A percentile compares a stretch with the other conserved stretches of the same genome.
These are phyloP conservation scores for Zarea fungicola DNA, from an alignment of 2,329 filamentous ascomycete species.

Conservation along the genomic window DNA sequence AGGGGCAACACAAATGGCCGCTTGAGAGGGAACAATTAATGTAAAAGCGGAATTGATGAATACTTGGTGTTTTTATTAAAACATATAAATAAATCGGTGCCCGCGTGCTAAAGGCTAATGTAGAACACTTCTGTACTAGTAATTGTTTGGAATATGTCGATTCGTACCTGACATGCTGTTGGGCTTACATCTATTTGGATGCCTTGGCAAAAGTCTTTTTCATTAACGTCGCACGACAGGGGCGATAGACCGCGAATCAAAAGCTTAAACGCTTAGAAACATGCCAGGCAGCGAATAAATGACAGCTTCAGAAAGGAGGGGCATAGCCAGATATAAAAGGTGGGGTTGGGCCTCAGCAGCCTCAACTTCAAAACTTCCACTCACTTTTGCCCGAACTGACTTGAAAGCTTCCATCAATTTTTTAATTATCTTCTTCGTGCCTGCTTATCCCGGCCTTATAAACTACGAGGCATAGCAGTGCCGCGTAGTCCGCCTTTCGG, in stretches of 20 bases:
- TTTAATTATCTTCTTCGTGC: neutral
- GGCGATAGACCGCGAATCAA: neutral
- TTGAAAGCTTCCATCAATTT: constrained; percentile 1
- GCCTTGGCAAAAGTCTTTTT: neutral
- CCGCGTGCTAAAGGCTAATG: too few species aligned
- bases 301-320: constrained; percentile 8
- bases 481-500: too few species aligned
- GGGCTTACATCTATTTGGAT: too few species aligned
- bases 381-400: neutral
- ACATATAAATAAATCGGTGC: too few species aligned
- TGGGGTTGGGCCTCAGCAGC: constrained; percentile 5
- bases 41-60: constrained; percentile 3
- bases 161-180: too few species aligned
- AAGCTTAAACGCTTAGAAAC: neutral
- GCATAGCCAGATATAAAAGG: constrained; percentile 6
- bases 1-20: constrained; percentile 23
- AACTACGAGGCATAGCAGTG: too few species aligned
- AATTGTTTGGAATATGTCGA: too few species aligned
- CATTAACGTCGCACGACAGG: neutral
- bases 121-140: too few species aligned
- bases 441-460: too few species aligned
- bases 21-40: constrained; percentile 18
- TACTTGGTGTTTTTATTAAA: too few species aligned
- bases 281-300: constrained; percentile 2
- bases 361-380: constrained; percentile 3